Percentiles rank a stretch among this genome's conserved stretches.
These are phyloP conservation scores for Clonostachys sp. DNA, from an alignment of 2,329 filamentous ascomycete species.

Conservation along the genomic window DNA sequence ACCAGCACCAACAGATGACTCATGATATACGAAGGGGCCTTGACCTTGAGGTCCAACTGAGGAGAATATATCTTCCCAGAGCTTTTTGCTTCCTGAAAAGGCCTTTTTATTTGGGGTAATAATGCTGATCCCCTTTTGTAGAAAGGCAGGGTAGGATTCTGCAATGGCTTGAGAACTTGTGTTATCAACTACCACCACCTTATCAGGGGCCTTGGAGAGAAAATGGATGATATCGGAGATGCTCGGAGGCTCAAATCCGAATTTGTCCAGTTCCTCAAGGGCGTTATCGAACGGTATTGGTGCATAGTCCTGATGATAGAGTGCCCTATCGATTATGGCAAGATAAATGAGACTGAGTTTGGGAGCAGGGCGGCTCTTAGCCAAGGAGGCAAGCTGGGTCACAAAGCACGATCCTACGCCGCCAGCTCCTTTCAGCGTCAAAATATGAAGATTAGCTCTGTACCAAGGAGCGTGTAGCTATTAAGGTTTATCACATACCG, in stretches of 20 bases:
- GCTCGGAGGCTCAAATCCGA: slow-evolving; percentile 57
- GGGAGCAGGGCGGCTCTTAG: slow-evolving; percentile 60
- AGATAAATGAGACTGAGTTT: slow-evolving; percentile 80
- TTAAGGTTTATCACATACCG: slow-evolving; percentile 21
- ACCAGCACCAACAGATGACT: slow-evolving; percentile 90
- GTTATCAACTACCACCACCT: slow-evolving; percentile 87
- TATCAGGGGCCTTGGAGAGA: slow-evolving; percentile 71
- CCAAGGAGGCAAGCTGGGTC: slow-evolving; percentile 68
- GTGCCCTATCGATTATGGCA: slow-evolving; percentile 76
- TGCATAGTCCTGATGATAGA: slow-evolving; percentile 71
- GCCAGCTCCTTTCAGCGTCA: slow-evolving; percentile 62
- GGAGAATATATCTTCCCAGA: slow-evolving; percentile 85
- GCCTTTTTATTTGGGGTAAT: slow-evolving; percentile 99
- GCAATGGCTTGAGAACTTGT: slow-evolving; percentile 88
- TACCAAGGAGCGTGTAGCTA: not conserved
- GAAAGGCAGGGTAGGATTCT: slow-evolving; percentile 73
- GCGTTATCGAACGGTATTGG: slow-evolving; percentile 53
- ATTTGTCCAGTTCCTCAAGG: slow-evolving; percentile 58
- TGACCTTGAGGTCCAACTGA: slow-evolving; percentile 41
- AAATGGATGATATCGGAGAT: slow-evolving; percentile 63
- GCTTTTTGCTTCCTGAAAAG: slow-evolving; percentile 74
- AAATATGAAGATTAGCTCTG: not conserved
- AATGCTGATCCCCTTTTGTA: slow-evolving; percentile 79
- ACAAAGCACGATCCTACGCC: slow-evolving; percentile 93
- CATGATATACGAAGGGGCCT: slow-evolving; percentile 80